phyloP scores from a whole-genome alignment of 2,329 filamentous ascomycete species.

The Emydomyces testavorans region DNA sequence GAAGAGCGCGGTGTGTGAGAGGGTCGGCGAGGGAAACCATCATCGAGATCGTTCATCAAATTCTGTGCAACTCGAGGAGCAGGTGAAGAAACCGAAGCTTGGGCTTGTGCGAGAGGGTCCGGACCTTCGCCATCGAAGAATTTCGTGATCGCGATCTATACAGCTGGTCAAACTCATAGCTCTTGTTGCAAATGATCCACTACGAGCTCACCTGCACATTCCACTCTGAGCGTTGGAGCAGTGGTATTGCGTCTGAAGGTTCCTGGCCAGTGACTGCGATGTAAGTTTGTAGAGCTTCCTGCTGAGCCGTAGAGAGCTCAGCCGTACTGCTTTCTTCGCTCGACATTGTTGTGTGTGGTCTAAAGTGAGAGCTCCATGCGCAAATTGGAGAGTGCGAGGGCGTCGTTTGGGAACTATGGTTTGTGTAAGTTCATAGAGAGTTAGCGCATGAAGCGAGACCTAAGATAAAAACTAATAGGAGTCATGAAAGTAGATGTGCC shows the following conservation, averaged over 20 bases:
- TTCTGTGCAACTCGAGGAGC: conserved; percentile 59
- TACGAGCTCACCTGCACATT: conserved; percentile 62
- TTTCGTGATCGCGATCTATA: conserved; percentile 82
- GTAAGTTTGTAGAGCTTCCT: conserved; percentile 76
- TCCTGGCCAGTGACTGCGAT: conserved; percentile 79
- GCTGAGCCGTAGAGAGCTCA: conserved; percentile 65
- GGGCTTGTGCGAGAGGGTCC: conserved; percentile 67
- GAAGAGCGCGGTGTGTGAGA: conserved; percentile 28
- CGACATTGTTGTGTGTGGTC: conserved; percentile 26
- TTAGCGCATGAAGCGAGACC: background rate
- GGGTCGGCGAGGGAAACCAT: conserved; percentile 42
- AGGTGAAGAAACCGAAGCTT: conserved; percentile 49
- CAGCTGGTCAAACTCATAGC: conserved; percentile 11
- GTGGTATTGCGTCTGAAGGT: conserved; percentile 58
- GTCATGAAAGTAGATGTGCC: too few relatives aligned
- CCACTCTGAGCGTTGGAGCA: conserved; percentile 84
- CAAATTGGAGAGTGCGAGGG: background rate
- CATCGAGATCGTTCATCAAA: conserved; percentile 50
- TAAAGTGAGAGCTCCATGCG: conserved; percentile 8
- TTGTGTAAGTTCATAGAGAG: background rate
- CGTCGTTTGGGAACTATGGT: background rate
- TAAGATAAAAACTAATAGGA: background rate
- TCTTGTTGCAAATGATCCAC: background rate
- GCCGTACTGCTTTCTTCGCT: conserved; percentile 42
- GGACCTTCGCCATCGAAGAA: conserved; percentile 95